A percentile compares a stretch with the other conserved stretches of the same genome.
Evolutionary conservation across 176 grass and related monocot species (phyloP).

Genomic region (Zoysia japonica): DNA sequence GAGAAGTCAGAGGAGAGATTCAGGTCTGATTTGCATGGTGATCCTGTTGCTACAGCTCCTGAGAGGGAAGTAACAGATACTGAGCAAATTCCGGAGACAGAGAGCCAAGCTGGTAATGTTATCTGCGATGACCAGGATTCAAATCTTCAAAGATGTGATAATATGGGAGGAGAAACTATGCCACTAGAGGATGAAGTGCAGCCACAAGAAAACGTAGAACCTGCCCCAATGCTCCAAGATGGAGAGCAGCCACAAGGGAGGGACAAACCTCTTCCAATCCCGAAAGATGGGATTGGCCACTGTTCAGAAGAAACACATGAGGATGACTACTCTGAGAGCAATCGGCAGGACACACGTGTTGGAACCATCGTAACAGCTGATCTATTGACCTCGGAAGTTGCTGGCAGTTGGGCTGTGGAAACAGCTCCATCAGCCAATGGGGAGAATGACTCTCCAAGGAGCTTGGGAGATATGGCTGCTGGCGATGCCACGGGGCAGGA

Average conservation of each 20-base stretch:
- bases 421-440: conserved; percentile 63
- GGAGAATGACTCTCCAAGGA: conserved; percentile 66
- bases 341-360: conserved; percentile 50
- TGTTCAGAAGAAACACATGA: conserved; percentile 52
- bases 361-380: conserved; percentile 66
- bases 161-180: conserved; percentile 74
- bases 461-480: conserved; percentile 47
- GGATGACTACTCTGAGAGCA: conserved; percentile 44
- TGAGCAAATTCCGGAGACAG: conserved; percentile 69
- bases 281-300: conserved; percentile 18
- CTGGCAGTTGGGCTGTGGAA: conserved; percentile 90
- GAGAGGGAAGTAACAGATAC: conserved; percentile 65
- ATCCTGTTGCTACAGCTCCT: conserved; percentile 39
- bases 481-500: conserved; percentile 32
- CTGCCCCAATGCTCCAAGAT: conserved; percentile 35
- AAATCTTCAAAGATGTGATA: conserved; percentile 54
- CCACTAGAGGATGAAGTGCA: conserved; percentile 76
- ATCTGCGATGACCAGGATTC: conserved; percentile 46
- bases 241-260: conserved; percentile 32
- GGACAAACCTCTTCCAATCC: conserved; percentile 15
- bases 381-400: conserved; percentile 89
- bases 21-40: conserved; percentile 50
- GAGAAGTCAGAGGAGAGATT: conserved; percentile 45
- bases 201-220: conserved; percentile 52
- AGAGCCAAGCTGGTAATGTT: conserved; percentile 62